Conservation (phyloP, 176 grass and related monocot species). For the Elaeis guineensis region DNA sequence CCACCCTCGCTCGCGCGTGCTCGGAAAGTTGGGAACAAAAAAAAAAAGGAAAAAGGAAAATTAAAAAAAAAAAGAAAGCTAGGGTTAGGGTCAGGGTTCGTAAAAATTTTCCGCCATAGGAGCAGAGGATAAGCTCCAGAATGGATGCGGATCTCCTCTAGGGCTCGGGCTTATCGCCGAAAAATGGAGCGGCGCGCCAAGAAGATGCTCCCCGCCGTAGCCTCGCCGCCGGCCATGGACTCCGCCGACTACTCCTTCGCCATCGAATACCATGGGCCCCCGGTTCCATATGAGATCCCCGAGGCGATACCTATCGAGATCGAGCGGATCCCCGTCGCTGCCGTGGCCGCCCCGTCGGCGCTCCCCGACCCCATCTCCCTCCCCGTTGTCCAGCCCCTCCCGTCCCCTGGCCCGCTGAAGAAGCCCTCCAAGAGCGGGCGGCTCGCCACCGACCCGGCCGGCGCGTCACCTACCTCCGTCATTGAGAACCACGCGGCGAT, state of each 20-base stretch:
- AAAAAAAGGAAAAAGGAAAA: no score
- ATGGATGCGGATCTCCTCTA: no score
- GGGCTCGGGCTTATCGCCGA: no score
- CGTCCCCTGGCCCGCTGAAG: constrained; percentile 32
- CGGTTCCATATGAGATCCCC: constrained; percentile 68
- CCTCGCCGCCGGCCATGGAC: neutral
- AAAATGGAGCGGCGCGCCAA: no score
- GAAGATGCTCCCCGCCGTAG: neutral
- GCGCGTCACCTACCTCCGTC: constrained; percentile 74
- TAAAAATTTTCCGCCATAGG: no score
- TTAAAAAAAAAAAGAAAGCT: no score
- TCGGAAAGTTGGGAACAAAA: no score
- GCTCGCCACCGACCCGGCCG: constrained; percentile 4
- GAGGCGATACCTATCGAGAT: constrained; percentile 79
- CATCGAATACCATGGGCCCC: constrained; percentile 80
- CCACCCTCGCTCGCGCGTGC: no score
- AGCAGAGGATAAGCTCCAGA: no score
- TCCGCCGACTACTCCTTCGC: constrained; percentile 73
- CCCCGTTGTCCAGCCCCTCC: constrained; percentile 78
- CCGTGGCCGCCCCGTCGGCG: constrained; percentile 28
- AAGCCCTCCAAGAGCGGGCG: constrained; percentile 5
- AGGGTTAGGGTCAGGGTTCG: no score
- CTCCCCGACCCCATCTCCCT: constrained; percentile 28
- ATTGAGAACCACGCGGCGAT: constrained; percentile 75
- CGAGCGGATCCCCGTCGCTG: constrained; percentile 68